Percentiles rank a stretch among this genome's conserved stretches.
Evolutionary conservation across 257 asterid species (phyloP).

Genomic region (Eustoma russellianum): DNA sequence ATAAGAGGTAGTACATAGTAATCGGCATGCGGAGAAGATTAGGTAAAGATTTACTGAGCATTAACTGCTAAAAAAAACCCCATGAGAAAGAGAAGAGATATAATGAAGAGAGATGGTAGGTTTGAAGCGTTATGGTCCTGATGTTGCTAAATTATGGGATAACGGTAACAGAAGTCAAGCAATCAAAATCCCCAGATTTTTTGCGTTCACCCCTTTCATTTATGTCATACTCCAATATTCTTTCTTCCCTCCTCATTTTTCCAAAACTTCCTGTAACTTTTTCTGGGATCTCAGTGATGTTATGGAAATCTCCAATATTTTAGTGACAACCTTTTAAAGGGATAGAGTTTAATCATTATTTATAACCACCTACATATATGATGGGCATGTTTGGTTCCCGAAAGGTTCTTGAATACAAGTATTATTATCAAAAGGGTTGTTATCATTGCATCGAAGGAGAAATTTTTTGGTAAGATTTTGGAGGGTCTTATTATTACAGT

Average conservation of each 20-base stretch:
- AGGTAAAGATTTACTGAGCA: slow-evolving; percentile 16
- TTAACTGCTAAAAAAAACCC: slow-evolving; percentile 6
- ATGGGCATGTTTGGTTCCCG: slow-evolving; percentile 12
- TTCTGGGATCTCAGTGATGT: too few relatives aligned
- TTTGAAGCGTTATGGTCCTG: slow-evolving; percentile 12
- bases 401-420: slow-evolving; percentile 1
- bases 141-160: slow-evolving; percentile 20
- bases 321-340: not conserved
- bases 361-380: not conserved
- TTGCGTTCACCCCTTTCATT: not conserved
- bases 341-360: not conserved
- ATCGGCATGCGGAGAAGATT: slow-evolving; percentile 4
- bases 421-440: not conserved
- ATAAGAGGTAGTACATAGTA: too few relatives aligned
- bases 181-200: not conserved
- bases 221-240: not conserved
- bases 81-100: not conserved
- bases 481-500: not conserved
- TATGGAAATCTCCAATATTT: not conserved
- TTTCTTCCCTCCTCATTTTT: not conserved
- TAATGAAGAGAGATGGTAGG: slow-evolving; percentile 6
- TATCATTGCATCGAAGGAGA: not conserved
- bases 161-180: slow-evolving; percentile 25
- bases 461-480: not conserved
- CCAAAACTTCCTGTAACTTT: not conserved